Evolutionary conservation across 2,329 filamentous ascomycete genomes (phyloP).

Genomic region (Cladosporium sp.): DNA sequence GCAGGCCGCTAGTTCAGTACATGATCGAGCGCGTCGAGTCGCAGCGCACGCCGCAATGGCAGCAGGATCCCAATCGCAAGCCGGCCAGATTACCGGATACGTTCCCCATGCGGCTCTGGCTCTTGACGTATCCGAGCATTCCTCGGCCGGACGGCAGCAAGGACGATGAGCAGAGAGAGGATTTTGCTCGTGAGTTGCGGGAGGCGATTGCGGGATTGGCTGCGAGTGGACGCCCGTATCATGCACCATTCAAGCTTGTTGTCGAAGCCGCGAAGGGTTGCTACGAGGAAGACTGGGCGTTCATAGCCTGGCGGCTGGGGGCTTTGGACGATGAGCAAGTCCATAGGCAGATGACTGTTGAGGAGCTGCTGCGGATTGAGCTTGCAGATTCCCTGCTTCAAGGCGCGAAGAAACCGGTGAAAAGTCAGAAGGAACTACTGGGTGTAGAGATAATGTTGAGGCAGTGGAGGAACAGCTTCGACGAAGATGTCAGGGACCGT

Average conservation of each 20-base stretch:
- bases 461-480: not conserved
- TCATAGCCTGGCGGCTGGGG: not conserved
- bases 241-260: not conserved
- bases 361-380: not conserved
- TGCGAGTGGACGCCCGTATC: not conserved
- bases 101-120: constrained; percentile 22
- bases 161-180: not conserved
- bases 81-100: constrained; percentile 18
- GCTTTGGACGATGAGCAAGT: not conserved
- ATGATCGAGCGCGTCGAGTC: constrained; percentile 13
- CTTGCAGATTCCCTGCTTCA: not conserved
- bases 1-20: constrained; percentile 14
- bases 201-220: not conserved
- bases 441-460: not conserved
- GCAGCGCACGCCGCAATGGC: constrained; percentile 15
- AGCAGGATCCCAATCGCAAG: constrained; percentile 9
- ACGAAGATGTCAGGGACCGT: not conserved
- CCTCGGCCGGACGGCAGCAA: not conserved
- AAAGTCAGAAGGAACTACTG: not conserved
- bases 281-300: constrained; percentile 6
- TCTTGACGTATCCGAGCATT: constrained; percentile 22
- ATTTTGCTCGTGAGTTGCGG: not conserved
- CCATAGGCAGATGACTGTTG: not conserved
- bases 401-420: not conserved
- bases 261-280: not conserved